These are phyloP conservation scores for Coemansia guatemalensis DNA, from an alignment of 192 early-diverging fungal genomes.

Conservation along the genomic window DNA sequence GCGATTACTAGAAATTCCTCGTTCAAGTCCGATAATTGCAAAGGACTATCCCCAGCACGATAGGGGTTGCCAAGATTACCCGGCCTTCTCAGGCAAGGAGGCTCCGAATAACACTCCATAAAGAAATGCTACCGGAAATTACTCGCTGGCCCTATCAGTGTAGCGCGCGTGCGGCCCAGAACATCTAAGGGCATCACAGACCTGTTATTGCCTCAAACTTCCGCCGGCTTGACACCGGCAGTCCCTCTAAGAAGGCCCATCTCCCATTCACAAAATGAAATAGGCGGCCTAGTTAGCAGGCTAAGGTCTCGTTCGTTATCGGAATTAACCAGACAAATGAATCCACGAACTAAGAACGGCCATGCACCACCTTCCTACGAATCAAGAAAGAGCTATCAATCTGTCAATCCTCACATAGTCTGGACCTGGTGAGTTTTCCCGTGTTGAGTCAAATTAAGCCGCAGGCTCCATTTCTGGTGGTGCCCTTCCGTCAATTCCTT, in stretches of 20 bases:
- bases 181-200: constrained; percentile 86
- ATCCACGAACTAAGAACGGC: constrained; percentile 60
- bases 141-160: constrained; percentile 76
- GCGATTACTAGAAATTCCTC: constrained; percentile 81
- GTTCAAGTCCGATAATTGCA: constrained; percentile 79
- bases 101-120: constrained; percentile 27
- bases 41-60: constrained; percentile 80
- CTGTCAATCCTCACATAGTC: constrained; percentile 59
- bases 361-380: constrained; percentile 54
- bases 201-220: constrained; percentile 83
- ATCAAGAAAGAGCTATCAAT: constrained; percentile 58
- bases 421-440: constrained; percentile 60
- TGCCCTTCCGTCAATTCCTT: constrained; percentile 57
- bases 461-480: constrained; percentile 53
- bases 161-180: constrained; percentile 82
- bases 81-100: constrained; percentile 52
- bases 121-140: constrained; percentile 46
- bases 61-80: constrained; percentile 74
- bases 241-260: constrained; percentile 37
- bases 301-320: constrained; percentile 84
- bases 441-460: constrained; percentile 72
- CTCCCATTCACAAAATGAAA: constrained; percentile 31
- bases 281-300: constrained; percentile 66
- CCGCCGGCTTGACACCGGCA: constrained; percentile 62
- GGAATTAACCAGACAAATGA: constrained; percentile 85